Conservation (phyloP, 176 grass and related monocot genomes). For the Raddia distichophylla region DNA sequence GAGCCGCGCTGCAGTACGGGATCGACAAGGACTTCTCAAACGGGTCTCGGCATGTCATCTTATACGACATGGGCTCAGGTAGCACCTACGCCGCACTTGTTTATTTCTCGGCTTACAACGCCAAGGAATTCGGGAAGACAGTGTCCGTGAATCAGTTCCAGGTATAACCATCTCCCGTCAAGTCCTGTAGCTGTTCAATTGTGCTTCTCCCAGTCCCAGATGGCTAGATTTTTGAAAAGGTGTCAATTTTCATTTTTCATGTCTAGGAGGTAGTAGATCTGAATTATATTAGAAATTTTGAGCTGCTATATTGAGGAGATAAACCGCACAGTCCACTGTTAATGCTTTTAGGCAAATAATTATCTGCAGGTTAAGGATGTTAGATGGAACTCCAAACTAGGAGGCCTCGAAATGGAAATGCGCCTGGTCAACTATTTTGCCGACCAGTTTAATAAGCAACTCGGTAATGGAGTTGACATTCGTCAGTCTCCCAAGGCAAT, state of each 20-base stretch:
- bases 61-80: conserved; percentile 95
- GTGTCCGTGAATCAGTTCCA: conserved; percentile 86
- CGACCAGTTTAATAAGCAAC: conserved; percentile 90
- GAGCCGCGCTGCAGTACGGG: conserved; percentile 94
- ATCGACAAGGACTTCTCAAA: conserved; percentile 98
- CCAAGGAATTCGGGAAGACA: conserved; percentile 85
- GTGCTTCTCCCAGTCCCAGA: background rate
- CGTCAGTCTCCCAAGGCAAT: conserved; percentile 92
- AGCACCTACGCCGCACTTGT: conserved; percentile 96
- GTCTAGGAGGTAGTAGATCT: conserved; percentile 29
- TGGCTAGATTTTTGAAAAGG: conserved; percentile 1
- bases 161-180: conserved; percentile 42
- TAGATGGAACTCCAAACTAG: conserved; percentile 93
- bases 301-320: background rate
- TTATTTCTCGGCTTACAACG: conserved; percentile 81
- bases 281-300: background rate
- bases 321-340: background rate
- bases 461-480: conserved; percentile 82
- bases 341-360: conserved; percentile 21
- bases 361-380: conserved; percentile 83
- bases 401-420: conserved; percentile 93
- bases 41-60: conserved; percentile 77
- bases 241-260: background rate
- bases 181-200: conserved; percentile 25
- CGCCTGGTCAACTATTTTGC: conserved; percentile 81